phyloP scores from a whole-genome alignment of 768 basidiomycete genomes.

The Auriscalpium microsporum region DNA sequence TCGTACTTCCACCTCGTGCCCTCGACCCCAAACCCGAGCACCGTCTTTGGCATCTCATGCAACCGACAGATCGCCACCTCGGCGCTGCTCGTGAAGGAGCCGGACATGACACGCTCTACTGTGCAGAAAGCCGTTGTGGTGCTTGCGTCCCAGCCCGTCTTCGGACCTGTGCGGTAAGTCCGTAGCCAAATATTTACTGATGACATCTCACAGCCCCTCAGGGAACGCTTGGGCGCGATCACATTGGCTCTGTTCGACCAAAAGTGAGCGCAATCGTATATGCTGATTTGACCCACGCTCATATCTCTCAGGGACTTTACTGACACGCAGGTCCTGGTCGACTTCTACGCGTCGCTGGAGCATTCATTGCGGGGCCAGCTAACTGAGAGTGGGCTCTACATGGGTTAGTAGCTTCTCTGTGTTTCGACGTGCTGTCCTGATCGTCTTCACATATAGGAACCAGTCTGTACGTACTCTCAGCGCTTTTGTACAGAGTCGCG shows the following conservation, averaged over 20 bases:
- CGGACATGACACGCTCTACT: conserved; percentile 88
- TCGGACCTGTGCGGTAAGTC: conserved; percentile 80
- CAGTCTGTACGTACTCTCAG: conserved; percentile 41
- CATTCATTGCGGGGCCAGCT: conserved; percentile 65
- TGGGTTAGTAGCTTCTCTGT: conserved; percentile 50
- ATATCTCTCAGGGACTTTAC: conserved; percentile 63
- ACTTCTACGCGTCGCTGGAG: conserved; percentile 76
- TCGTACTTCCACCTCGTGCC: conserved; percentile 92
- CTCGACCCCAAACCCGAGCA: conserved; percentile 57
- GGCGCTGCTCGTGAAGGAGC: conserved; percentile 64
- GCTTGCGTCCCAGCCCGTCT: conserved; percentile 81
- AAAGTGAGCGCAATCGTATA: conserved; percentile 30
- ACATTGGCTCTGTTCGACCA: conserved; percentile 89
- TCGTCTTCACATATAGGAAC: conserved; percentile 38
- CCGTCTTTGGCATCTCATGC: conserved; percentile 95
- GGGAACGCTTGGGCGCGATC: conserved; percentile 90
- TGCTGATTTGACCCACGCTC: not conserved
- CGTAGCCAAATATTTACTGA: not conserved
- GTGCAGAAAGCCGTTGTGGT: conserved; percentile 98
- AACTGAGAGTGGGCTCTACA: conserved; percentile 91
- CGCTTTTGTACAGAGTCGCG: not conserved
- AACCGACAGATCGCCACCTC: conserved; percentile 89
- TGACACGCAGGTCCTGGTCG: conserved; percentile 80
- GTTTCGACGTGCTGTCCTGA: too few species aligned
- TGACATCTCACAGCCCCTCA: conserved; percentile 19